Base-by-base conservation (phyloP, 2,329 filamentous ascomycete species). In the Colletotrichum aenigma region DNA sequence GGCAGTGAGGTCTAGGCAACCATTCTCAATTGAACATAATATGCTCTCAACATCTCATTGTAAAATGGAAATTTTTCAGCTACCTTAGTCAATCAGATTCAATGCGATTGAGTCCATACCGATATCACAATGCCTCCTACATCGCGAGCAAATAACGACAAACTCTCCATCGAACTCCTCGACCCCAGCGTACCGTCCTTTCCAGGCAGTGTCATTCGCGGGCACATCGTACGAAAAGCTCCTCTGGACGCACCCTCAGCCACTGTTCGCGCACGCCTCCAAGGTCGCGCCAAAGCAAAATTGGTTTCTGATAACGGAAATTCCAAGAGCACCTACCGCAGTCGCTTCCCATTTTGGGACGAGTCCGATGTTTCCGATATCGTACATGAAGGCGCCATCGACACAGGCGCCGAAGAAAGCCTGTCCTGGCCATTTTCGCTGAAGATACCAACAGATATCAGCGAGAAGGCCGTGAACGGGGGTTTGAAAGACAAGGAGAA, bases 211-310 rank as follows among this genome's bases (percentile, higher is more conserved):
- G 77, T 74, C 30, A 78, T 84, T 36, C 70, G 74, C 3, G 83
- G 83, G 5, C 77, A 64, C 7, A 77, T 84, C 7, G 66, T 48
- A 1, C 79, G 83, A 26, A 75, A 30, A 16, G 32, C 52, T 1
- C 78, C 73, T 16, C 61, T 79, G 1, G 78, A 81, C 24, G 79
- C 78, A 2, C 74, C 79, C 1, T 70, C 76, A 6, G 78, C 81
- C 1, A 55, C 61, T 0, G 52, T 84, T 2, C 76, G 34, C 4
- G 70, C 84, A 3, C 74, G 64, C 2, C 71, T 84, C 3, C 56
- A 76, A 6, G 83, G 83, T 2, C 70, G 79, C 12, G 74, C 79
- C 9, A 81, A 83, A 30, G 71, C 81, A 15, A 83, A 80, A 30
- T 77, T 81, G 5, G 32, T 73, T 2, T 65, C 78, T 21, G 64